Percentiles rank a stretch among this genome's conserved stretches.
Evolutionary conservation across 78 protist species (phyloP).

Genomic region (Mantamonas sphyraenae): DNA sequence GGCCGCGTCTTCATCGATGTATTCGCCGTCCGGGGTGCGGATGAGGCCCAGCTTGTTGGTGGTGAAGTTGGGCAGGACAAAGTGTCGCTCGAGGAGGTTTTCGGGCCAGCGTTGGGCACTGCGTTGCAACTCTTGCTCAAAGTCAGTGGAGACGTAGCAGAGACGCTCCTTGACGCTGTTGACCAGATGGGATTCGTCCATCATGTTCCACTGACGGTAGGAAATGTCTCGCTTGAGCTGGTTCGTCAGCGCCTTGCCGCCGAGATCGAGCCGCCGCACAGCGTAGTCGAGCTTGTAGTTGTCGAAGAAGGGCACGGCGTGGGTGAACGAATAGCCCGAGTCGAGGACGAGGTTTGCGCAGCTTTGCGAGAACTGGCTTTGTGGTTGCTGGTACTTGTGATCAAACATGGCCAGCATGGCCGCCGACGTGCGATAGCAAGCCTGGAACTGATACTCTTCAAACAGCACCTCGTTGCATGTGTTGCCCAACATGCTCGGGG

Average conservation of each 20-base stretch:
- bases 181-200: constrained; percentile 3
- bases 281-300: neutral
- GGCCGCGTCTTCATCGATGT: too few relatives aligned
- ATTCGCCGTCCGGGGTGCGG: constrained; percentile 3
- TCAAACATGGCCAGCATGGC: neutral
- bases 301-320: constrained; percentile 8
- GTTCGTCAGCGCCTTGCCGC: constrained; percentile 18
- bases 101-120: too few relatives aligned
- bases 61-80: constrained; percentile 7
- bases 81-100: neutral
- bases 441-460: neutral
- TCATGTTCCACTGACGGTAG: neutral
- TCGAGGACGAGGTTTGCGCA: constrained; percentile 1
- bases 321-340: constrained; percentile 4
- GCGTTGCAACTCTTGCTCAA: neutral
- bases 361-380: neutral
- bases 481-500: neutral
- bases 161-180: constrained; percentile 11
- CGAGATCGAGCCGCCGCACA: neutral
- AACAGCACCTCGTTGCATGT: constrained; percentile 4
- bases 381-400: too few relatives aligned
- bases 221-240: neutral
- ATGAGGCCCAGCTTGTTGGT: constrained; percentile 1
- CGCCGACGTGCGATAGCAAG: neutral
- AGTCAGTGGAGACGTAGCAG: constrained; percentile 7